These are phyloP conservation scores for Paecilomyces variotii DNA, from an alignment of 2,329 filamentous ascomycete species.

Conservation along the genomic window DNA sequence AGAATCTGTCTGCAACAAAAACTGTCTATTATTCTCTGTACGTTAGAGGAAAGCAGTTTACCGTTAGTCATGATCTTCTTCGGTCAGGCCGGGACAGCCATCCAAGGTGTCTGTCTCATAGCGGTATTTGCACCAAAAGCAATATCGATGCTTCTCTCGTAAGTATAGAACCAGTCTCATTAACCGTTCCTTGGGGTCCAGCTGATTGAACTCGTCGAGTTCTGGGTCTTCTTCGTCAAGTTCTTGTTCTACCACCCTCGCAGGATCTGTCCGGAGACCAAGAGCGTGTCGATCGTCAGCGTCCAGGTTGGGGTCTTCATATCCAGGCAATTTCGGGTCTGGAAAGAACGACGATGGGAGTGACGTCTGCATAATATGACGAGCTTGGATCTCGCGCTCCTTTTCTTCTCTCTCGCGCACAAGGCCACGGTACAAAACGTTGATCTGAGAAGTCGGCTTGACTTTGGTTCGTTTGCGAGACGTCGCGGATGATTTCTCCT, in stretches of 20 bases:
- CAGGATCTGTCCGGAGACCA: slow-evolving; percentile 46
- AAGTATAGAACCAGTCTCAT: slow-evolving; percentile 60
- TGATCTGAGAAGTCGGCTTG: slow-evolving; percentile 58
- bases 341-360: slow-evolving; percentile 28
- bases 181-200: slow-evolving; percentile 60
- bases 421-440: slow-evolving; percentile 72
- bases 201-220: slow-evolving; percentile 67
- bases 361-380: slow-evolving; percentile 24
- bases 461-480: slow-evolving; percentile 5
- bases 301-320: slow-evolving; percentile 62
- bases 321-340: slow-evolving; percentile 49
- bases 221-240: slow-evolving; percentile 68
- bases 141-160: slow-evolving; percentile 67
- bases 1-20: background rate
- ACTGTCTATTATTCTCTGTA: background rate
- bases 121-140: slow-evolving; percentile 89
- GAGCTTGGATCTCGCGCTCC: slow-evolving; percentile 26
- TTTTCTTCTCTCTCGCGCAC: slow-evolving; percentile 61
- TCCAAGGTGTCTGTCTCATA: slow-evolving; percentile 70
- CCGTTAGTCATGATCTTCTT: slow-evolving; percentile 67
- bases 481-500: slow-evolving; percentile 1
- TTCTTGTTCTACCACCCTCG: slow-evolving; percentile 42
- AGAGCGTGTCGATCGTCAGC: slow-evolving; percentile 63
- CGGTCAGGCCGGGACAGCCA: slow-evolving; percentile 77
- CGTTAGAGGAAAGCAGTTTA: background rate